These are phyloP conservation scores for Mortierella sp. DNA, from an alignment of 371 early-diverging fungal genomes.

Conservation along the genomic window DNA sequence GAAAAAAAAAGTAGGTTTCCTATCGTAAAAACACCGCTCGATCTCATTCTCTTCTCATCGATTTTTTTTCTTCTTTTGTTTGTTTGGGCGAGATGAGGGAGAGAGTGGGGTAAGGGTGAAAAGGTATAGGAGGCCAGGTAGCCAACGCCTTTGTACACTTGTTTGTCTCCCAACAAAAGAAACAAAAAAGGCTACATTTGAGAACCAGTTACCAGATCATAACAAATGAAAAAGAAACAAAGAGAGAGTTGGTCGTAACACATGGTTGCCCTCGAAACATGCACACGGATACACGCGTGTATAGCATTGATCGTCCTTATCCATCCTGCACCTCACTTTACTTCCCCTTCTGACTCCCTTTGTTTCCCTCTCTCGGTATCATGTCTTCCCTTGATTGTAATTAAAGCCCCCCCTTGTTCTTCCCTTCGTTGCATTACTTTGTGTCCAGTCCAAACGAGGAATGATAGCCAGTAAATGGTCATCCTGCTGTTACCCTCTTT, in stretches of 20 bases:
- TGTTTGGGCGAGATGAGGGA: neutral
- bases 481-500: neutral
- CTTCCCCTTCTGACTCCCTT: too few relatives aligned
- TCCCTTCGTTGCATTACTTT: neutral
- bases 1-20: neutral
- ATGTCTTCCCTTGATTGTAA: neutral
- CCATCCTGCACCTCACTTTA: neutral
- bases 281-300: conserved; percentile 12
- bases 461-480: neutral
- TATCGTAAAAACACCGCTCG: neutral
- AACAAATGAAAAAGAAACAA: neutral
- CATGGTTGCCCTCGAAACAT: conserved; percentile 5
- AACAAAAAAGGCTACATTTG: neutral
- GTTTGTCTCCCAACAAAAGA: conserved; percentile 20
- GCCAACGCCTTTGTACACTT: too few relatives aligned
- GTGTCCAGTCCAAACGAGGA: neutral
- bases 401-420: neutral
- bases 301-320: neutral
- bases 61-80: neutral
- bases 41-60: neutral
- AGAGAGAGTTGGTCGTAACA: neutral
- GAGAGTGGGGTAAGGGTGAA: neutral
- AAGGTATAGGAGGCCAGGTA: neutral
- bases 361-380: neutral
- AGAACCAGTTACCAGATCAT: neutral